These are phyloP conservation scores for Exophiala phaeomuriformis DNA, from an alignment of 2,329 filamentous ascomycete species.

Conservation along the genomic window DNA sequence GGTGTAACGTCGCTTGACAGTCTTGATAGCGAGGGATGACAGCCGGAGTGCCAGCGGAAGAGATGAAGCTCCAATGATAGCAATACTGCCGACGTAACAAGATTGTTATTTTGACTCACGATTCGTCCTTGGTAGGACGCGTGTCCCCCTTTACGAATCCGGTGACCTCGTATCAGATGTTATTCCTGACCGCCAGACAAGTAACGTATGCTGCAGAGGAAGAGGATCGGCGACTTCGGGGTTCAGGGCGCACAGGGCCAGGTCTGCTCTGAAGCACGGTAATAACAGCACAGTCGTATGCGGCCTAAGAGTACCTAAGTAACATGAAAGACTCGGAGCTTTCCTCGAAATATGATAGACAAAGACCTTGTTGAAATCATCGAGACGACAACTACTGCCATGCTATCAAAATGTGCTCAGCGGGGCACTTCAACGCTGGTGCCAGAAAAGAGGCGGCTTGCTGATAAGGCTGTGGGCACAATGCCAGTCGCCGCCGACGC, in stretches of 20 bases:
- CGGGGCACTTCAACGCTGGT: background rate
- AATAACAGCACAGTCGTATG: background rate
- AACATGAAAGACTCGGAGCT: background rate
- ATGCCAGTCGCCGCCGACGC: background rate
- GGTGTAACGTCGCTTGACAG: background rate
- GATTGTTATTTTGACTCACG: constrained; percentile 4
- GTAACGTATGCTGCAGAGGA: background rate
- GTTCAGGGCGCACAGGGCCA: background rate
- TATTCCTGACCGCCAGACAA: background rate
- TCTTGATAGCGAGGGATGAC: background rate
- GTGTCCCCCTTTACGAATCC: background rate
- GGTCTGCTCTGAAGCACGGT: background rate
- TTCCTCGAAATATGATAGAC: too few relatives aligned
- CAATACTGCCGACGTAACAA: background rate
- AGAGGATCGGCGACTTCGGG: background rate
- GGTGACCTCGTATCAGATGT: background rate
- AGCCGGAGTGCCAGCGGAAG: background rate
- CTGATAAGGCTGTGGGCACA: background rate
- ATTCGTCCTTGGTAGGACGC: background rate
- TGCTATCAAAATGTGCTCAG: background rate
- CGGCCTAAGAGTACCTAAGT: background rate
- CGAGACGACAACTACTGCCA: too few relatives aligned
- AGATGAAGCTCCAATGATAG: background rate
- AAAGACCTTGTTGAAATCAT: too few relatives aligned
- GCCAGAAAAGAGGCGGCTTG: background rate